Evolutionary conservation across 305 asterid species (phyloP).

Genomic region (Solanum hybrid): DNA sequence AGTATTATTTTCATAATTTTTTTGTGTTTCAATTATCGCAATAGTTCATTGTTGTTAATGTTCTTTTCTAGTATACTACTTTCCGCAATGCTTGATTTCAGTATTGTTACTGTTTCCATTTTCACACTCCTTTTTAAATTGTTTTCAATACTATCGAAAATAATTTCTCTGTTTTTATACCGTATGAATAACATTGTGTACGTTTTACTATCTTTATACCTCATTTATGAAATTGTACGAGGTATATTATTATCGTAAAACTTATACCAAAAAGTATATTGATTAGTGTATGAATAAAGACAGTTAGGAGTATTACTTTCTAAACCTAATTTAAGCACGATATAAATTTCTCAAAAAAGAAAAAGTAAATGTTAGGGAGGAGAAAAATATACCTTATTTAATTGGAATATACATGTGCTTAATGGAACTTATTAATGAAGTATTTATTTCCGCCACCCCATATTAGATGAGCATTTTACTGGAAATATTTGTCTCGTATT

Average conservation of each 20-base stretch:
- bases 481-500: too few species aligned
- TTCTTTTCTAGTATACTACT: not conserved
- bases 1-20: not conserved
- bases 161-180: not conserved
- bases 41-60: not conserved
- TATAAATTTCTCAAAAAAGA: not conserved
- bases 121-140: not conserved
- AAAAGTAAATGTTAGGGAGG: not conserved
- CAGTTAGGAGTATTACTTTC: not conserved
- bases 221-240: fast-evolving
- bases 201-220: fast-evolving
- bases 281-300: not conserved
- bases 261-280: not conserved
- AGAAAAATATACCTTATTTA: not conserved
- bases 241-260: fast-evolving
- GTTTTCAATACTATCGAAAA: not conserved
- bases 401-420: not conserved
- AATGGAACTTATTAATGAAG: not conserved
- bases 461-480: not conserved
- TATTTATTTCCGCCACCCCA: not conserved
- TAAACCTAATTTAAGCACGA: not conserved
- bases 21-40: not conserved
- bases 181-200: not conserved
- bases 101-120: not conserved
- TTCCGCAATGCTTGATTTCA: not conserved